Conservation (phyloP, 177 flowering plant species). For the Vitis hybrid region DNA sequence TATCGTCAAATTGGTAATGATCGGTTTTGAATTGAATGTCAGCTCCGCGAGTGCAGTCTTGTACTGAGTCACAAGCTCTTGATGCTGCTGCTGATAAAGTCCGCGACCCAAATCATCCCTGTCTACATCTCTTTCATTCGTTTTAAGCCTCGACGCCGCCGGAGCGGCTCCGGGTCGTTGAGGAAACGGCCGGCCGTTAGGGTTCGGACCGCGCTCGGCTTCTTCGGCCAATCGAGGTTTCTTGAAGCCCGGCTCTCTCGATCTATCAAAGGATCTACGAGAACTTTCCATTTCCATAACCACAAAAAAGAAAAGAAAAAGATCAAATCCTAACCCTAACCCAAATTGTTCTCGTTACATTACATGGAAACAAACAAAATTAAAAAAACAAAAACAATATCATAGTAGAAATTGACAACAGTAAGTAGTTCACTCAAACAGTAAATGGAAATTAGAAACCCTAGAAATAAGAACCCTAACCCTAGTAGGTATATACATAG, state of each 20-base stretch:
- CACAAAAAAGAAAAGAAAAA: constrained; percentile 12
- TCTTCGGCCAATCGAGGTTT: constrained; percentile 66
- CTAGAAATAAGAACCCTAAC: neutral
- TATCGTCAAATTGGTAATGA: constrained; percentile 90
- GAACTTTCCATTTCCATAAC: constrained; percentile 75
- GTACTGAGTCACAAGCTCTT: constrained; percentile 86
- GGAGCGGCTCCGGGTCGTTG: constrained; percentile 26
- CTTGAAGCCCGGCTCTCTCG: constrained; percentile 69
- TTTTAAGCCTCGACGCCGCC: constrained; percentile 24
- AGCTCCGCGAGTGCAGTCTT: constrained; percentile 83
- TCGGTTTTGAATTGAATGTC: constrained; percentile 95
- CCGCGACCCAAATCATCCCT: constrained; percentile 25
- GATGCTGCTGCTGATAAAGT: constrained; percentile 45
- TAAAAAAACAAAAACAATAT: constrained; percentile 2
- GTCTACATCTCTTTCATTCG: constrained; percentile 30
- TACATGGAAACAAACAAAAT: neutral
- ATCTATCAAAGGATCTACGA: constrained; percentile 77
- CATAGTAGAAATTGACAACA: too few species aligned
- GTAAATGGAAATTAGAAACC: neutral
- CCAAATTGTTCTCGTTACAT: constrained; percentile 12
- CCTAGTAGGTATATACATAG: neutral
- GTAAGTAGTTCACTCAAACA: neutral
- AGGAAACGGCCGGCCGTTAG: constrained; percentile 32
- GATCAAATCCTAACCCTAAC: constrained; percentile 21
- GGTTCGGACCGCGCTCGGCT: constrained; percentile 23